These are phyloP conservation scores for Phytopythium mirpurense DNA, from an alignment of 352 stramenopile genomes.

Conservation along the genomic window DNA sequence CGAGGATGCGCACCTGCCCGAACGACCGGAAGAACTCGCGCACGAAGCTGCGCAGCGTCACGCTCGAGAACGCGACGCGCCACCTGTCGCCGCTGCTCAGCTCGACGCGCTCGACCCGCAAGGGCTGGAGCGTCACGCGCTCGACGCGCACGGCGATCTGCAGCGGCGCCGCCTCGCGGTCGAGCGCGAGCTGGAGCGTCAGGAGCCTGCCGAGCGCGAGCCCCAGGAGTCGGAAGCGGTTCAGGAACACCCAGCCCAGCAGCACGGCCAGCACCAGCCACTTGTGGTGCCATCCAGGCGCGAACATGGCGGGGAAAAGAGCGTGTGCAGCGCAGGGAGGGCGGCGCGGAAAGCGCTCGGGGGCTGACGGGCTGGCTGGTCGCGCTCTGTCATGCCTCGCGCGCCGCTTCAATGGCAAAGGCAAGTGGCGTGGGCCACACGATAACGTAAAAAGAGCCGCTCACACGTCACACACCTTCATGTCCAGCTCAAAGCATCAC, in stretches of 20 bases:
- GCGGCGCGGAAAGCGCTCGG: too few relatives aligned
- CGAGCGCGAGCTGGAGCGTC: conserved; percentile 31
- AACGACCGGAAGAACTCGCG: conserved; percentile 71
- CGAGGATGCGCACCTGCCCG: conserved; percentile 62
- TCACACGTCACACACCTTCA: not conserved
- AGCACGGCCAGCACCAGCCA: conserved; percentile 38
- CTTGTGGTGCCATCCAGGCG: conserved; percentile 49
- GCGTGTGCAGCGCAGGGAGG: not conserved
- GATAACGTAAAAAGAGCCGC: not conserved
- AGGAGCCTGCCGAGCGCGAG: conserved; percentile 37
- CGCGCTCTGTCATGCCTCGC: not conserved
- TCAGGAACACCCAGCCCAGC: conserved; percentile 45
- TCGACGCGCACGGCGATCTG: conserved; percentile 34
- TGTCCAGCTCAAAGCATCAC: not conserved
- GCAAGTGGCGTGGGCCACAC: not conserved
- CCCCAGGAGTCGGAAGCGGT: conserved; percentile 49
- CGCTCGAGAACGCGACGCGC: conserved; percentile 36
- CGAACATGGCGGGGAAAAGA: not conserved
- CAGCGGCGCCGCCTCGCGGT: conserved; percentile 7
- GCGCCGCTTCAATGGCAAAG: conserved; percentile 4
- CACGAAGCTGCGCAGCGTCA: conserved; percentile 45
- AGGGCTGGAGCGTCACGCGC: conserved; percentile 33
- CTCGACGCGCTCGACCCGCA: conserved; percentile 44
- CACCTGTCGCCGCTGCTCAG: conserved; percentile 25
- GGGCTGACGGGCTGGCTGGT: not conserved